phyloP scores from a whole-genome alignment of 2,329 filamentous ascomycete species.

The Cadophora gregata region DNA sequence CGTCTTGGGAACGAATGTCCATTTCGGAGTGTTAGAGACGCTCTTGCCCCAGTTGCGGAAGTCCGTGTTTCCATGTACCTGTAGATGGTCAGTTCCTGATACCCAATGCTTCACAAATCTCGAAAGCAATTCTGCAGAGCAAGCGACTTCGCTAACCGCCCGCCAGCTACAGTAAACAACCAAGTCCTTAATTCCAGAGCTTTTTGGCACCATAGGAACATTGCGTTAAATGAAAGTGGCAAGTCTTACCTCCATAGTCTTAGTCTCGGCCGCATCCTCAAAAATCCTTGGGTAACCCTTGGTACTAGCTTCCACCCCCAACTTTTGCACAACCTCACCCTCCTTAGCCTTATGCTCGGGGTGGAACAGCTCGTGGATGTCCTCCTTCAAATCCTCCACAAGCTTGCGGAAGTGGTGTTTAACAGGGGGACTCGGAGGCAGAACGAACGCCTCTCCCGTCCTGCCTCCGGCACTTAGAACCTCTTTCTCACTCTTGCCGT shows the following conservation, averaged over 20 bases:
- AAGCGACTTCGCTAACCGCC: neutral
- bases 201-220: neutral
- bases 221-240: neutral
- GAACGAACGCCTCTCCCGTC: conserved; percentile 34
- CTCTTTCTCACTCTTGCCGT: conserved; percentile 37
- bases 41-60: conserved; percentile 52
- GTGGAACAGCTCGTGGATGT: conserved; percentile 21
- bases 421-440: conserved; percentile 44
- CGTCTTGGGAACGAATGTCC: conserved; percentile 51
- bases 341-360: conserved; percentile 16
- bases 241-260: conserved; percentile 45
- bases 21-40: conserved; percentile 48
- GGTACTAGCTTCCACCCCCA: neutral
- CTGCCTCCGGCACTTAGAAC: conserved; percentile 34
- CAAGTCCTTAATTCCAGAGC: neutral
- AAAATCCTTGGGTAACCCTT: conserved; percentile 39
- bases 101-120: no score
- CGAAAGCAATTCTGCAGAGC: neutral
- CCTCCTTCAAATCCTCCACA: conserved; percentile 25
- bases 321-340: conserved; percentile 3
- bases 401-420: conserved; percentile 45
- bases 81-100: neutral
- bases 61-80: conserved; percentile 44
- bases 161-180: neutral
- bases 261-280: conserved; percentile 43